Conservation (phyloP, 2,329 filamentous ascomycete genomes). For the Ascochyta rabiei region DNA sequence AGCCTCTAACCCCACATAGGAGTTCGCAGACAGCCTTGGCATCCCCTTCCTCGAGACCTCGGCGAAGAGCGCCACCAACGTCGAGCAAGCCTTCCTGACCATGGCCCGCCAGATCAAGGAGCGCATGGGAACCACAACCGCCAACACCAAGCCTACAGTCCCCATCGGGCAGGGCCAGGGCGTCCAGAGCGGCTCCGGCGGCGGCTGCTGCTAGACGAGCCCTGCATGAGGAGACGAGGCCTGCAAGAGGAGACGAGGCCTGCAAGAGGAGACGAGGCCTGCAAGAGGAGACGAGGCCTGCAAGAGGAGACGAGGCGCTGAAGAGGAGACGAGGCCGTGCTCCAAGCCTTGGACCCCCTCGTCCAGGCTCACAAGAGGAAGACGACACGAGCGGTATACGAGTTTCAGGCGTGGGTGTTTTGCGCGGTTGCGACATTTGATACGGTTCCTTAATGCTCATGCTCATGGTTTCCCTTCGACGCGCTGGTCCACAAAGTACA, state of each 20-base stretch:
- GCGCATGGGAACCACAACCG: conserved; percentile 95
- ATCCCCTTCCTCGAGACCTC: conserved; percentile 99
- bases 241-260: too few species aligned
- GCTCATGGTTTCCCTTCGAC: conserved; percentile 17
- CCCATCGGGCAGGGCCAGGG: conserved; percentile 95
- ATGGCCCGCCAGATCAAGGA: conserved; percentile 99
- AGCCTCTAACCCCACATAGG: conserved; percentile 60
- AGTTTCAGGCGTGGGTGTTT: conserved; percentile 18
- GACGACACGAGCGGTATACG: conserved; percentile 12
- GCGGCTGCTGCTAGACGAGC: conserved; percentile 82
- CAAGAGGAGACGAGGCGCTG: conserved; percentile 56
- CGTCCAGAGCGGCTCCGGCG: conserved; percentile 83
- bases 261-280: neutral
- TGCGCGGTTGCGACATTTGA: conserved; percentile 17
- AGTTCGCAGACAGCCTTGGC: conserved; percentile 97
- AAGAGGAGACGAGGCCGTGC: conserved; percentile 2
- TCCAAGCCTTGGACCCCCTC: conserved; percentile 3
- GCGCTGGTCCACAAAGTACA: neutral
- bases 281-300: conserved; percentile 1
- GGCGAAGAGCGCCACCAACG: conserved; percentile 98
- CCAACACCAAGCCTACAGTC: conserved; percentile 98
- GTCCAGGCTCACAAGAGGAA: conserved; percentile 10
- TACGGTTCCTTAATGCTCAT: conserved; percentile 20
- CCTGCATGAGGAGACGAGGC: neutral
- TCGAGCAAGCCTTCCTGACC: conserved; percentile 99